Evolutionary conservation across 306 rosid species (phyloP).

Genomic region (Hippophae gyantsensis): DNA sequence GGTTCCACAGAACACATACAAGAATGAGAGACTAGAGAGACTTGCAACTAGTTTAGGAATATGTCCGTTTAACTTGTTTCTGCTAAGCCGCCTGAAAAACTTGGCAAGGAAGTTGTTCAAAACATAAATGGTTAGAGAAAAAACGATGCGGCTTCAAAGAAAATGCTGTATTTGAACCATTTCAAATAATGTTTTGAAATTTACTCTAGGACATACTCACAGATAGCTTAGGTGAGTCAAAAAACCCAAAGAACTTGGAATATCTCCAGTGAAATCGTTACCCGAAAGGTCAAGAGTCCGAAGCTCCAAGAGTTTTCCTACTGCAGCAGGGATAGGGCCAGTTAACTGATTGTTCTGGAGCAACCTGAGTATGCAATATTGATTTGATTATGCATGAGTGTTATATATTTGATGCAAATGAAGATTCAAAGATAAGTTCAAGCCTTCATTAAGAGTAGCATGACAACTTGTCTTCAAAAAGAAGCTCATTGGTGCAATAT

Average conservation of each 20-base stretch:
- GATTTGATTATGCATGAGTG: too few species aligned
- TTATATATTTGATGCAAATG: too few species aligned
- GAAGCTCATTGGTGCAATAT: too few species aligned
- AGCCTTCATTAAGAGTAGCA: too few species aligned
- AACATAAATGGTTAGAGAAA: constrained; percentile 27
- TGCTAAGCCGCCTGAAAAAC: constrained; percentile 87
- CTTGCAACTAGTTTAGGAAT: constrained; percentile 78
- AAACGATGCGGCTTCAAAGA: neutral
- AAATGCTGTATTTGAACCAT: neutral
- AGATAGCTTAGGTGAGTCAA: constrained; percentile 74
- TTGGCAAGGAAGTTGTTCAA: constrained; percentile 44
- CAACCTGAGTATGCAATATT: constrained; percentile 39
- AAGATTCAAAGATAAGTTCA: too few species aligned
- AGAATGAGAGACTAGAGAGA: constrained; percentile 67
- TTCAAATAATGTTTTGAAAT: constrained; percentile 5
- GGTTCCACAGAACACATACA: constrained; percentile 43
- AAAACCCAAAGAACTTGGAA: constrained; percentile 71
- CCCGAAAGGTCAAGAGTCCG: constrained; percentile 80
- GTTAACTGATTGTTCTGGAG: constrained; percentile 75
- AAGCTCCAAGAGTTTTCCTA: constrained; percentile 69
- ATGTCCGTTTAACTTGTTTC: constrained; percentile 66
- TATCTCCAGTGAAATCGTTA: constrained; percentile 65
- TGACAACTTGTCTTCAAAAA: too few species aligned
- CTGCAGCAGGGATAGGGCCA: constrained; percentile 71
- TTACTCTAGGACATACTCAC: constrained; percentile 54